Conservation (phyloP, 768 basidiomycete species). For the Termitomyces sp. region DNA sequence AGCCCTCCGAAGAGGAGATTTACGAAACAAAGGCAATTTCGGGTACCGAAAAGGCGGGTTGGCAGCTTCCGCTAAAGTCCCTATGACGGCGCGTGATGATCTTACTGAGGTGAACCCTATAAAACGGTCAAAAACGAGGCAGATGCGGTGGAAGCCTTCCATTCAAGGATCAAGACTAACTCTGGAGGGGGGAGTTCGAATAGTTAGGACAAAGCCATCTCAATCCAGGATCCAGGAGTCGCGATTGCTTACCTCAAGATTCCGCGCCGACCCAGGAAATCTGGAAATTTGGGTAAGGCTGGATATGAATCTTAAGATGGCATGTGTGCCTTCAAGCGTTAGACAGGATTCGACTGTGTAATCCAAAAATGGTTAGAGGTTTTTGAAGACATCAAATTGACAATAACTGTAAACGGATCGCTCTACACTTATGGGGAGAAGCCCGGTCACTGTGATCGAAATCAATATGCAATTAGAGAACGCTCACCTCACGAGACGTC, state of each 20-base stretch:
- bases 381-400: conserved; percentile 18
- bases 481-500: conserved; percentile 5
- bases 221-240: conserved; percentile 17
- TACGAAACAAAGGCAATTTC: conserved; percentile 29
- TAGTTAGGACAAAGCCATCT: conserved; percentile 9
- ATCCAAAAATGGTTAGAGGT: conserved; percentile 37
- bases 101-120: conserved; percentile 31
- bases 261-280: conserved; percentile 25
- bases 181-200: conserved; percentile 14
- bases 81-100: conserved; percentile 29
- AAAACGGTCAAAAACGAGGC: conserved; percentile 19
- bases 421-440: conserved; percentile 20
- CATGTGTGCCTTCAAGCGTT: conserved; percentile 32
- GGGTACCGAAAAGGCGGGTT: conserved; percentile 36
- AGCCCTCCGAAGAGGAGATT: conserved; percentile 32
- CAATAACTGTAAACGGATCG: conserved; percentile 19
- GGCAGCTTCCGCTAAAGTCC: conserved; percentile 27
- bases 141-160: conserved; percentile 12
- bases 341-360: conserved; percentile 29
- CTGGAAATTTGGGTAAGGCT: conserved; percentile 27
- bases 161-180: conserved; percentile 15
- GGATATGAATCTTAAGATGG: conserved; percentile 34
- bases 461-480: conserved; percentile 13
- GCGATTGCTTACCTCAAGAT: conserved; percentile 30
- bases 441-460: conserved; percentile 15